These are phyloP conservation scores for Populus hybrid DNA, from an alignment of 441 rosid species.

Conservation along the genomic window DNA sequence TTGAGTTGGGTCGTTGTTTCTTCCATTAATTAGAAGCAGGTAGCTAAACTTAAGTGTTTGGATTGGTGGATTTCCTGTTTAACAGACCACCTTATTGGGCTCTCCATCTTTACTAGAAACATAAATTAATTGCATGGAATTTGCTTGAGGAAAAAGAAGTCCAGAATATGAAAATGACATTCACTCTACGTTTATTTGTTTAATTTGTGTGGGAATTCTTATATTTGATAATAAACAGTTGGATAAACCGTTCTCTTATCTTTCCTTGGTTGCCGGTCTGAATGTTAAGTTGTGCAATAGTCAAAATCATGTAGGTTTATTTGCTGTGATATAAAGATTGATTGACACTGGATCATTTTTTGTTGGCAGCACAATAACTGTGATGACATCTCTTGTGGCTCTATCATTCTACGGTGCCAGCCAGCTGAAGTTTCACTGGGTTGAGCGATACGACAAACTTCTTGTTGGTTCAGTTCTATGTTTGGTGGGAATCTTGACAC, in stretches of 20 bases:
- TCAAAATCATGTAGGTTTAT: background rate
- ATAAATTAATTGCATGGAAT: background rate
- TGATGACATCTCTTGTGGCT: conserved; percentile 97
- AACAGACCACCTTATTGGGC: background rate
- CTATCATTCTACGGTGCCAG: conserved; percentile 97
- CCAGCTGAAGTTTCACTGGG: conserved; percentile 97
- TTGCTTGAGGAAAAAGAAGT: background rate
- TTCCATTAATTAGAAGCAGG: background rate
- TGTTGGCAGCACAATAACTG: conserved; percentile 71
- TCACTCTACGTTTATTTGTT: background rate
- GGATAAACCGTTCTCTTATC: background rate
- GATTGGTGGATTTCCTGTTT: conserved; percentile 2
- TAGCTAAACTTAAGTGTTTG: background rate
- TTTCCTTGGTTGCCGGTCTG: background rate
- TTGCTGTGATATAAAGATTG: background rate
- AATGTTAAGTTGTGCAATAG: background rate
- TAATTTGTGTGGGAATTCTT: background rate
- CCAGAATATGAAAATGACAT: background rate
- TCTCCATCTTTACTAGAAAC: background rate
- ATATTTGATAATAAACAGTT: background rate
- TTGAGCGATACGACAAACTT: conserved; percentile 90
- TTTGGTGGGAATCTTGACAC: conserved; percentile 84
- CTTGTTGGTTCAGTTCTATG: conserved; percentile 92
- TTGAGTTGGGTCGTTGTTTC: background rate
- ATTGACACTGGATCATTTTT: background rate